A percentile compares a stretch with the other conserved stretches of the same genome.
phyloP scores from a whole-genome alignment of 768 basidiomycete genomes.

The Lactifluus hygrophoroides region DNA sequence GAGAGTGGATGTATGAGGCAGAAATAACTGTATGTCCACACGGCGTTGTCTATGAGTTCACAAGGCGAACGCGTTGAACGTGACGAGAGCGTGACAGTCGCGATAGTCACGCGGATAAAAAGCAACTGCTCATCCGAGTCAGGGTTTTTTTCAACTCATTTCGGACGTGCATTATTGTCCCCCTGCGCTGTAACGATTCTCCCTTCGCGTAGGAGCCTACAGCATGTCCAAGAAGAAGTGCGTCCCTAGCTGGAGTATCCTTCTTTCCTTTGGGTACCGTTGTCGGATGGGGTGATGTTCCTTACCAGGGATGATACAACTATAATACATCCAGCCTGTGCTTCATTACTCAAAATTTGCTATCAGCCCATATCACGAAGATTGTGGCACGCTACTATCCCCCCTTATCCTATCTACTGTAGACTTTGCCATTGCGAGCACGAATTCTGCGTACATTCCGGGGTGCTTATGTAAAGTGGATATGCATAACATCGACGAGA shows the following conservation, averaged over 20 bases:
- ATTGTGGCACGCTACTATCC: neutral
- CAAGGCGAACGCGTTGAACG: no score
- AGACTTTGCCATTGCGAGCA: no score
- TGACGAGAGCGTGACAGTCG: no score
- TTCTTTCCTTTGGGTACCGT: constrained; percentile 21
- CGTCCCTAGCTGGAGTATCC: constrained; percentile 31
- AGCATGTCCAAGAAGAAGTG: constrained; percentile 29
- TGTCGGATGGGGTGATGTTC: constrained; percentile 29
- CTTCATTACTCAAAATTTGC: neutral
- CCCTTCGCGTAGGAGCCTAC: constrained; percentile 34
- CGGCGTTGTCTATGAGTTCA: no score
- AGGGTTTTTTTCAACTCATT: constrained; percentile 28
- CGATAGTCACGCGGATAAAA: neutral
- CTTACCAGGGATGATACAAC: constrained; percentile 33
- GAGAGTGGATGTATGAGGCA: no score
- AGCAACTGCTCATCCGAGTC: no score
- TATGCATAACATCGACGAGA: no score
- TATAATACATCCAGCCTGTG: neutral
- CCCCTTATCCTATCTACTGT: neutral
- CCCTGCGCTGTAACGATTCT: constrained; percentile 26
- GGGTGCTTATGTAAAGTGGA: no score
- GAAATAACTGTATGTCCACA: no score
- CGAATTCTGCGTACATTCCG: no score
- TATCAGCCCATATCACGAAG: neutral
- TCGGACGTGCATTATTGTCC: constrained; percentile 35